phyloP scores from a whole-genome alignment of 2,329 filamentous ascomycete genomes.

The Gyromitra esculenta region DNA sequence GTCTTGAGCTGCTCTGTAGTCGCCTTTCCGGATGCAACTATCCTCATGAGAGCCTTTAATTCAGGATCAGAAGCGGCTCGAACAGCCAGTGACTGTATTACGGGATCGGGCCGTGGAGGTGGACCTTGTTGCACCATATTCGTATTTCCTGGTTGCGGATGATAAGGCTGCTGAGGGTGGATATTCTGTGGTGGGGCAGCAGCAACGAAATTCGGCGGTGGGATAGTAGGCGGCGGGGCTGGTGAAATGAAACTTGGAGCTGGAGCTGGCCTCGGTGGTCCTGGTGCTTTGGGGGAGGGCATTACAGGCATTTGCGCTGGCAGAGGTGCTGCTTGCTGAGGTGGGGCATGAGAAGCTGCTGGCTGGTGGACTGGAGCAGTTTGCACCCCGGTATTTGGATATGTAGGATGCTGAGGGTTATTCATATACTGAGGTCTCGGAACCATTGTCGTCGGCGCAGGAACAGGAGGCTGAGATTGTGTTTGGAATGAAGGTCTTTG shows the following conservation, averaged over 20 bases:
- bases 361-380: constrained; percentile 12
- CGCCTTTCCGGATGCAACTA: constrained; percentile 79
- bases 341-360: constrained; percentile 3
- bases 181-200: constrained; percentile 38
- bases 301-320: constrained; percentile 23
- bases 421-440: constrained; percentile 25
- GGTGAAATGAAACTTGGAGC: constrained; percentile 17
- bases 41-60: constrained; percentile 81
- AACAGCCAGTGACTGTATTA: constrained; percentile 81
- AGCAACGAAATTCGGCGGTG: constrained; percentile 44
- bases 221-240: constrained; percentile 51
- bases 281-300: constrained; percentile 5
- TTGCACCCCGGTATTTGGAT: constrained; percentile 9
- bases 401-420: constrained; percentile 6
- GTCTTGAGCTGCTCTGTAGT: constrained; percentile 75
- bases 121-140: constrained; percentile 17
- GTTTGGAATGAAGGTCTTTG: constrained; percentile 36
- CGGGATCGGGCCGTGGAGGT: constrained; percentile 70
- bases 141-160: constrained; percentile 24
- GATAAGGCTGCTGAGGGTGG: constrained; percentile 31
- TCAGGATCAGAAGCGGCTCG: constrained; percentile 77
- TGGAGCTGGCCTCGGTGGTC: constrained; percentile 6
- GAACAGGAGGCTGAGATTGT: constrained; percentile 6
- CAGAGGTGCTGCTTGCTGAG: constrained; percentile 19
- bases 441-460: constrained; percentile 9